Evolutionary conservation across 2,329 filamentous ascomycete species (phyloP), one percentile per base, ranked within the genome.

Genomic region (Knufia fluminis): DNA sequence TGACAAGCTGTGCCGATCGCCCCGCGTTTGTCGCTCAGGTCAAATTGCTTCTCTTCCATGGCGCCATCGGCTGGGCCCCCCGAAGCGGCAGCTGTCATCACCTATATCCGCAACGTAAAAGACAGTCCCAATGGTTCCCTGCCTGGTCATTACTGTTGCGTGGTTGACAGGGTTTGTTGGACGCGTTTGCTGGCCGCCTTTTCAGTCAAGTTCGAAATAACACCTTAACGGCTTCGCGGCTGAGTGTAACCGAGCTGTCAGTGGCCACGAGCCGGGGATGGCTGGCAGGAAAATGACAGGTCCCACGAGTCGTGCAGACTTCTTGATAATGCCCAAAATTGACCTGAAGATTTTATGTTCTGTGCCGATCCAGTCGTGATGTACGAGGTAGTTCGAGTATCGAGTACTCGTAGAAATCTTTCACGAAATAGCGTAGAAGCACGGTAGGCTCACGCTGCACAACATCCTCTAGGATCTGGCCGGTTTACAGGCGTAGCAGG

Each of bases 1-100:
- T 68, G 69, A 67, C 83, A 87, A 24, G 84, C 84, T 39, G 74
- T 70, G 17, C 75, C 64, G 42, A 84, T 81, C 62, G 46, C 68
- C 61, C 53, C 65, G 64, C 28, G 20, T 42, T 49, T 49, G 38
- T 40, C 20, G 20, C 17, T 32, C 16, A 31, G 16, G 26, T 48
- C 14, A 28, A n/a, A 4, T 40, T 22, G n/a, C 14, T 31, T 48
- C 33, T 9, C 22, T 40, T 24, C 10, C 23, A 40, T 20, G 28
- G 22, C 23, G 33, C 7, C 45, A 31, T 24, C 35, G 19, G 16
- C 35, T 28, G 8, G 31, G 20, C 9, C 19, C 22, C 45, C n/a
- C 9, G 17, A 16, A n/a, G 35, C 28, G n/a, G 9, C 22, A 8
- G 22, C 20, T 26, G 35, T 28, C 45, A 48, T 48, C 16, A 40